These are phyloP conservation scores for Primulina eburnea DNA, from an alignment of 257 asterid genomes.

Conservation along the genomic window DNA sequence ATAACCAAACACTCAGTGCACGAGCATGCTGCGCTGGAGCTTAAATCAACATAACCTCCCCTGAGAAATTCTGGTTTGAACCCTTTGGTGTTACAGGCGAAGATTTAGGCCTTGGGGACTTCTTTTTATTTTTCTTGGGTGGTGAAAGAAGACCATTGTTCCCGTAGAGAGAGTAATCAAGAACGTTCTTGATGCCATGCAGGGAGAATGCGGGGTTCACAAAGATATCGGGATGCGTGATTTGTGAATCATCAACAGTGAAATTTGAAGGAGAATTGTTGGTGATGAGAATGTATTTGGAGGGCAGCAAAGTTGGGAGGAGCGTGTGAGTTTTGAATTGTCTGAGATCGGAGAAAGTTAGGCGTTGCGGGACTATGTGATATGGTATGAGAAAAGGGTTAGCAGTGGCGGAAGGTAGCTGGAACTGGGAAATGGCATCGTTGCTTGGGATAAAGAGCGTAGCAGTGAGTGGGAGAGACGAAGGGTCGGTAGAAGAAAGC, in stretches of 20 bases:
- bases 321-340: conserved; percentile 27
- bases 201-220: conserved; percentile 41
- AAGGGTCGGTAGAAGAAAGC: conserved; percentile 46
- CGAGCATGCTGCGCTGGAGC: conserved; percentile 17
- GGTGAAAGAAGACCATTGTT: conserved; percentile 20
- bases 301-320: conserved; percentile 61
- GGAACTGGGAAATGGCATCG: conserved; percentile 44
- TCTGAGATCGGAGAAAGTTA: conserved; percentile 51
- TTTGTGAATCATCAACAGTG: conserved; percentile 46
- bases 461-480: conserved; percentile 51
- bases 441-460: conserved; percentile 64
- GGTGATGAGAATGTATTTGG: conserved; percentile 52
- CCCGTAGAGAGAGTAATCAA: conserved; percentile 45
- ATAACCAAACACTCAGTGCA: conserved; percentile 6
- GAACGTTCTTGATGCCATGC: conserved; percentile 54
- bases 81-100: conserved; percentile 5
- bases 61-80: conserved; percentile 17
- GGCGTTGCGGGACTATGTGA: conserved; percentile 70
- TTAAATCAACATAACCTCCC: conserved; percentile 2
- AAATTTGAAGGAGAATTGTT: conserved; percentile 42
- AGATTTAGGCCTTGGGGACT: background rate
- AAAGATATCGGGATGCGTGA: conserved; percentile 47
- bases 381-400: conserved; percentile 51
- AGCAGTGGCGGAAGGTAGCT: conserved; percentile 29
- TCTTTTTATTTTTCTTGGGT: conserved; percentile 11